Conservation (phyloP, 257 asterid species). For the Petrea volubilis region DNA sequence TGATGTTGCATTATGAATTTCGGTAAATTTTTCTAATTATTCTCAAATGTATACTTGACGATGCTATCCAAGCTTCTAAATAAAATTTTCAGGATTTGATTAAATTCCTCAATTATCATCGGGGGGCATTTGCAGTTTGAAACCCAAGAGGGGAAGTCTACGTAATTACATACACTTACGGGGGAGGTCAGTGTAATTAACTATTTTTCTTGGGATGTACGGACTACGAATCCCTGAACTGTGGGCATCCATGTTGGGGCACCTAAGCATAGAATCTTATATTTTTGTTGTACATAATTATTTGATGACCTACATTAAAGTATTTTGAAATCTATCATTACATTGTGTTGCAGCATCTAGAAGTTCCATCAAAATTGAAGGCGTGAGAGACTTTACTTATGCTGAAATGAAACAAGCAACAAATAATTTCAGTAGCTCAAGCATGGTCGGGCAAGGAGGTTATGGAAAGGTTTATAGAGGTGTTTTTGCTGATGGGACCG, state of each 20-base stretch:
- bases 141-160: no score
- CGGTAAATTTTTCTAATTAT: no score
- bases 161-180: no score
- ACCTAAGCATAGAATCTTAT: neutral
- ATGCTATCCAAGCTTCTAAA: no score
- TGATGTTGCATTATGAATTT: no score
- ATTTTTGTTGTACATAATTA: neutral
- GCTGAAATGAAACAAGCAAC: slow-evolving; percentile 77
- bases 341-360: slow-evolving; percentile 62
- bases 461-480: slow-evolving; percentile 93
- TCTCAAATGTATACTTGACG: no score
- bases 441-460: slow-evolving; percentile 89
- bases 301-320: neutral
- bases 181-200: no score
- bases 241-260: neutral
- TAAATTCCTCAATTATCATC: no score
- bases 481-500: slow-evolving; percentile 70
- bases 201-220: neutral
- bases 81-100: no score
- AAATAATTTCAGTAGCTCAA: slow-evolving; percentile 51
- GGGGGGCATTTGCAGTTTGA: no score
- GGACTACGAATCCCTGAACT: no score
- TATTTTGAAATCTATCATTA: slow-evolving; percentile 9
- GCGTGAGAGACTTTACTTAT: slow-evolving; percentile 75
- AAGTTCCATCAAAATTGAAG: slow-evolving; percentile 76